Evolutionary conservation across 805 yeast genomes (phyloP), one percentile per base, ranked within the genome.

Genomic region (Starmerella bacillaris): DNA sequence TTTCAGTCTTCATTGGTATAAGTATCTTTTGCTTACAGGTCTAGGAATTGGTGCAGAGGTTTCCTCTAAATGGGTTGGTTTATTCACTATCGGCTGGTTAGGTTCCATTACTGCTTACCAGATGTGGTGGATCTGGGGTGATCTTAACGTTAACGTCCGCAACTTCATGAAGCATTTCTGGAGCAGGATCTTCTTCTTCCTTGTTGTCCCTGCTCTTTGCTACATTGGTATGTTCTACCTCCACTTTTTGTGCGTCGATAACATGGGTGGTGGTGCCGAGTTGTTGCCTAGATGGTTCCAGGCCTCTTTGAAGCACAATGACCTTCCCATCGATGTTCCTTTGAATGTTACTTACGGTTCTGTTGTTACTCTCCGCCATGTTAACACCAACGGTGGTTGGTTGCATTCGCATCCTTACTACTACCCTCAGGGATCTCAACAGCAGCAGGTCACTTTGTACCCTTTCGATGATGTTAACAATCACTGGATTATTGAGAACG

Each of bases 401-500:
- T 58, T 86, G 41, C 92, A 82, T 54, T 78, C 94, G 2, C 86
- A 80, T 53, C 59, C 67, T 29, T 64, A 59, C 46, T 54, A 60
- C 4, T 82, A 78, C 54, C 68, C 69, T 34, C 55, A 67, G 2
- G 92, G 86, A 0, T 65, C 82, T 1, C 56, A 65, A 17, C 74
- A 75, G 49, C 93, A 82, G 54, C 86, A 79, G 54, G 80, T 86
- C 17, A 70, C 94, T 0, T 60, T 79, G 33, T 71, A 74, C 42
- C 70, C 70, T 15, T 69, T 63, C 48, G 66, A 65, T 43, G 67
- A 64, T 34, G 78, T 72, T 46, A 72, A 74, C 55, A 82, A 79
- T 51, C 68, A 71, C 40, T 89, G 93, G 86, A 59, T 69, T 18
- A 51, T 84, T 30, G 84, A 78, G 50, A 54, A 53, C 37, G 54